Percentiles rank a stretch among this genome's conserved stretches.
These are phyloP conservation scores for Cryptosporidium meleagridis DNA, from an alignment of 169 alveolate genomes.

Conservation along the genomic window DNA sequence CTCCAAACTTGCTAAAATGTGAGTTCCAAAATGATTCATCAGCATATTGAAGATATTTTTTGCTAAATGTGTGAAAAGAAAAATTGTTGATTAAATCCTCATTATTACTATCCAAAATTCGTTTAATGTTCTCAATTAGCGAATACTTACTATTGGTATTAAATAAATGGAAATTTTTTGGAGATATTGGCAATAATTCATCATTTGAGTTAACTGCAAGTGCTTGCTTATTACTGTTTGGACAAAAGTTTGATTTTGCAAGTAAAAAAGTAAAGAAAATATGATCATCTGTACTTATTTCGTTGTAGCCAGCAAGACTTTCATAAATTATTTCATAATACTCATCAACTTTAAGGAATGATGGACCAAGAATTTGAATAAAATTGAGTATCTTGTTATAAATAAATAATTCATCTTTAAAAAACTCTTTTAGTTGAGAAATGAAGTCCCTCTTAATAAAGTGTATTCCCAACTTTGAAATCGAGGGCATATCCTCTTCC, in stretches of 20 bases:
- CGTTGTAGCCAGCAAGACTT: background rate
- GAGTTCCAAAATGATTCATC: slow-evolving; percentile 29
- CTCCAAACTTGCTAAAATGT: slow-evolving; percentile 23
- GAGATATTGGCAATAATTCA: slow-evolving; percentile 3
- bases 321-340: slow-evolving; percentile 30
- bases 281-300: slow-evolving; percentile 8
- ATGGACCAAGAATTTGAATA: background rate
- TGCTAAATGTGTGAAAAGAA: slow-evolving; percentile 3
- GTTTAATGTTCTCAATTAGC: background rate
- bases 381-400: slow-evolving; percentile 30
- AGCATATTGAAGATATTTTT: slow-evolving; percentile 10
- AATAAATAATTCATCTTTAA: background rate
- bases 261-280: slow-evolving; percentile 10
- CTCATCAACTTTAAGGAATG: background rate
- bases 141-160: background rate
- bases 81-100: background rate
- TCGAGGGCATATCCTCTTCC: background rate
- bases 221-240: background rate
- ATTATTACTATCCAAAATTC: background rate
- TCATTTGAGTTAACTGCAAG: slow-evolving; percentile 21
- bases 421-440: slow-evolving; percentile 2
- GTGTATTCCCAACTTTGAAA: slow-evolving; percentile 31
- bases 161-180: slow-evolving; percentile 27
- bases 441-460: slow-evolving; percentile 21
- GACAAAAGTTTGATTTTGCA: background rate